Evolutionary conservation across 257 asterid species (phyloP), one percentile per base, ranked within the genome.

Genomic region (Solanum pinnatisectum): DNA sequence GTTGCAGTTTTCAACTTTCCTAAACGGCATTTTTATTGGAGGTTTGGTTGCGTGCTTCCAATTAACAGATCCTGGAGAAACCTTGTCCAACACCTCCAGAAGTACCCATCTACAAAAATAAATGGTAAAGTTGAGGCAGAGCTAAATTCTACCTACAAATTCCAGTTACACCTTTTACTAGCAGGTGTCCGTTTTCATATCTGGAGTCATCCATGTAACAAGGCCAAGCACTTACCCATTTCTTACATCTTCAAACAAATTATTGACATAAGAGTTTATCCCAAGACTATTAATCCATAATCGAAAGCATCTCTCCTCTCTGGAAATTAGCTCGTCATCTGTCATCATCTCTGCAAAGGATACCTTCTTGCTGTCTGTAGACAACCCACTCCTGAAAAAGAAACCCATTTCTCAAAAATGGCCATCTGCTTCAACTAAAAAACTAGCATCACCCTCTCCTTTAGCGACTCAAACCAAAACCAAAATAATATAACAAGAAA

Each of bases 241-340:
- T 92, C 98, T 93, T 70, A 95, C 98, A 86, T 97, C 99, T 91
- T 97, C 99, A 86, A 97, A 97, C 89, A 97, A 92, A 92, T 97
- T 97, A 88, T 95, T 97, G 88, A 97, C 93, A 85, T 95, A 97
- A 83, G 98, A 91, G 88, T 82, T 65, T 84, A 94, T 97, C 85
- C 99, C 99, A 67, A 97, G 91, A 91, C 99, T 97, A 90, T 97
- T 97, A 94, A 97, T 95, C 99, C 99, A 97, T 84, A 97, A 92
- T 59, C 98, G 96, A 87, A 95, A 97, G 92, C 99, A 97, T 92
- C 99, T 95, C 92, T 97, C 98, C 91, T 97, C 99, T 93, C 99
- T 93, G n/a, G 99, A 95, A 88, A 95, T 95, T 86, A 88, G 91
- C 89, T 94, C 98, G 42, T 97, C 99, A 86, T 96, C 98, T 7